phyloP scores from a whole-genome alignment of 768 basidiomycete species.

The Rhodotorula diobovata region DNA sequence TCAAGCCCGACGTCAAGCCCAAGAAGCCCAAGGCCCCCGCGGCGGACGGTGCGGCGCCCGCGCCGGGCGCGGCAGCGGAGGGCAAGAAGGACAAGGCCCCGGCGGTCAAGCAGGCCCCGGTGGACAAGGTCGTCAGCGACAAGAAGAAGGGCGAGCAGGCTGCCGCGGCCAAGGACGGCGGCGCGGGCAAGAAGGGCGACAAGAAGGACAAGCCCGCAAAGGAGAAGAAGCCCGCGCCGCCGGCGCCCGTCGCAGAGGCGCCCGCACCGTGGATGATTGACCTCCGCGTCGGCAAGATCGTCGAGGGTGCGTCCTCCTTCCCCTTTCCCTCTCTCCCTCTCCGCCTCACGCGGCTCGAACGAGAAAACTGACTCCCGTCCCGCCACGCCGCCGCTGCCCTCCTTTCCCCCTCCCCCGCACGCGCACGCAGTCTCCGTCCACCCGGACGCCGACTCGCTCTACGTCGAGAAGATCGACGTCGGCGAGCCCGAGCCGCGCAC shows the following conservation, averaged over 20 bases:
- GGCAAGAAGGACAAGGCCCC: slow-evolving; percentile 59
- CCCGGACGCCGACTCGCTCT: slow-evolving; percentile 95
- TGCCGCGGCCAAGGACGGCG: slow-evolving; percentile 32
- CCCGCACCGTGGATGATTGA: slow-evolving; percentile 96
- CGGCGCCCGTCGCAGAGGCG: slow-evolving; percentile 41
- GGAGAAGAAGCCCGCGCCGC: slow-evolving; percentile 1
- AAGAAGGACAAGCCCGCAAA: slow-evolving; percentile 5
- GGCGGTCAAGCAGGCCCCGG: slow-evolving; percentile 31
- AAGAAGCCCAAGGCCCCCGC: slow-evolving; percentile 64
- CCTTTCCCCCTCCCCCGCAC: not conserved
- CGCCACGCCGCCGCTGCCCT: not conserved
- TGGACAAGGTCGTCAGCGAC: not conserved
- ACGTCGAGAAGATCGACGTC: slow-evolving; percentile 95
- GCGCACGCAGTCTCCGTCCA: slow-evolving; percentile 77
- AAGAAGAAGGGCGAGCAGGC: slow-evolving; percentile 30
- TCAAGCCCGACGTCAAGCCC: slow-evolving; percentile 62
- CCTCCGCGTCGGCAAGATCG: slow-evolving; percentile 83
- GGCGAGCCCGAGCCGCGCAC: slow-evolving; percentile 93
- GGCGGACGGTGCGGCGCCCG: slow-evolving; percentile 43
- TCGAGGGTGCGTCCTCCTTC: slow-evolving; percentile 63
- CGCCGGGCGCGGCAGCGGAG: slow-evolving; percentile 45
- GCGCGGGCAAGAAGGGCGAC: slow-evolving; percentile 35
- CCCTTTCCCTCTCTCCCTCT: too few relatives aligned
- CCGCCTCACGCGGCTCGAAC: too few relatives aligned
- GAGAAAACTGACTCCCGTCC: too few relatives aligned